Evolutionary conservation across 75 land plant species (phyloP).

Genomic region (Larix kaempferi): DNA sequence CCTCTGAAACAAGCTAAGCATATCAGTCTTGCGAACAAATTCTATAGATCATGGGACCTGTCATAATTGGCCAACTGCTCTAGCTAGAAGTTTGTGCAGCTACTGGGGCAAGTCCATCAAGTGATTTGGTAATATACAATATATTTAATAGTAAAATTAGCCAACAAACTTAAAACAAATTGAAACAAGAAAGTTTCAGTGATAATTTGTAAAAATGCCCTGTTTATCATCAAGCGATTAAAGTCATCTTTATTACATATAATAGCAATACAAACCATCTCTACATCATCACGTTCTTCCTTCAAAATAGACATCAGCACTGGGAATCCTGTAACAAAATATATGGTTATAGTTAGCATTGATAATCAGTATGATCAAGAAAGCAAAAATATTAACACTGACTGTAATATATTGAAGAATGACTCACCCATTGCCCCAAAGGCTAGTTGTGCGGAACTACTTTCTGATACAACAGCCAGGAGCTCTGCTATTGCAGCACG

Average conservation of each 20-base stretch:
- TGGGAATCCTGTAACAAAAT: constrained; percentile 82
- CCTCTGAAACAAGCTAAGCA: no score
- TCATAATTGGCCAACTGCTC: no score
- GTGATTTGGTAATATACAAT: no score
- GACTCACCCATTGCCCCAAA: constrained; percentile 95
- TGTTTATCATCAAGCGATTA: no score
- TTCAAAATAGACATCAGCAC: constrained; percentile 78
- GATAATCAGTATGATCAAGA: background rate
- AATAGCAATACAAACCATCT: constrained; percentile 56
- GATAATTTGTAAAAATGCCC: no score
- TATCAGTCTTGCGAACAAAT: no score
- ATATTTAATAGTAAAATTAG: no score
- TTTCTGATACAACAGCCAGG: constrained; percentile 92
- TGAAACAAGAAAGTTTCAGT: no score
- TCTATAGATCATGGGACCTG: no score
- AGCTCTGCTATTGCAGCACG: constrained; percentile 86
- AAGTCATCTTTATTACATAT: background rate
- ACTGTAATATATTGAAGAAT: background rate
- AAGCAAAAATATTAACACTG: background rate
- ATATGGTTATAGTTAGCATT: background rate
- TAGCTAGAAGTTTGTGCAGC: no score
- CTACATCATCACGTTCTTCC: constrained; percentile 95
- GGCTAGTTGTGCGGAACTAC: constrained; percentile 82
- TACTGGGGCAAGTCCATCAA: no score
- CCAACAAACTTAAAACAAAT: no score